Evolutionary conservation across 1,284 basidiomycete genomes (phyloP), one percentile per base, ranked within the genome.

Genomic region (Pulchroboletus neoregius): DNA sequence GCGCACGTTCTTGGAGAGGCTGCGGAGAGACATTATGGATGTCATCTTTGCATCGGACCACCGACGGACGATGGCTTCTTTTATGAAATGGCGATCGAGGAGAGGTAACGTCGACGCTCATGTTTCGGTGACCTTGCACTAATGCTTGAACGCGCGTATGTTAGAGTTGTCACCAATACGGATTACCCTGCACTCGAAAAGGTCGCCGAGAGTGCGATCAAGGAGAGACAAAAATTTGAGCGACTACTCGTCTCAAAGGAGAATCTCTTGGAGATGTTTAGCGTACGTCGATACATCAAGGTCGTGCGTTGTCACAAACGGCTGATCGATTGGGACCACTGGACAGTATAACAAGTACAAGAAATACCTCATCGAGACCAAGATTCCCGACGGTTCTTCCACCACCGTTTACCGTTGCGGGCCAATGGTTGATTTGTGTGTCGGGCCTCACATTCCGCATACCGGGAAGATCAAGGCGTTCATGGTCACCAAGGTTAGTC

Each of bases 351-450:
- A 99, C 78, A 96, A 94, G 70, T 99, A 97, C 77, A 99, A 99
- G 75, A 82, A 86, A 63, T 87, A 98, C 68, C 83, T 99, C 65
- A 99, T 99, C 64, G 82, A 95, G 66, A 82, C 84, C 57, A 98
- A 99, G 73, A 88, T 99, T 47, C 89, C 94, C 7, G 95, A 99
- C 67, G 95, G 95, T 54, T 91, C 92, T 13, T 93, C 90, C 44
- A 97, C 96, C 43, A 99, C 96, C 12, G 94, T 99, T 24, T 99
- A 99, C 74, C 91, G 94, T 46, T 99, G 96, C 67, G 96, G 96
- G 24, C 94, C 96, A 36, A 94, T 99, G 86, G 87, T 99, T 50
- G 96, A 99, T 72, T 78, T 99, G 38, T 99, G 96, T 66, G 79
- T 94, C 31, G 96, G 96, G 33, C 95, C 96, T 26, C 95, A 99